A percentile compares a stretch with the other conserved stretches of the same genome.
Evolutionary conservation across 78 protist species (phyloP).

Genomic region (Reticulomyxa filosa): DNA sequence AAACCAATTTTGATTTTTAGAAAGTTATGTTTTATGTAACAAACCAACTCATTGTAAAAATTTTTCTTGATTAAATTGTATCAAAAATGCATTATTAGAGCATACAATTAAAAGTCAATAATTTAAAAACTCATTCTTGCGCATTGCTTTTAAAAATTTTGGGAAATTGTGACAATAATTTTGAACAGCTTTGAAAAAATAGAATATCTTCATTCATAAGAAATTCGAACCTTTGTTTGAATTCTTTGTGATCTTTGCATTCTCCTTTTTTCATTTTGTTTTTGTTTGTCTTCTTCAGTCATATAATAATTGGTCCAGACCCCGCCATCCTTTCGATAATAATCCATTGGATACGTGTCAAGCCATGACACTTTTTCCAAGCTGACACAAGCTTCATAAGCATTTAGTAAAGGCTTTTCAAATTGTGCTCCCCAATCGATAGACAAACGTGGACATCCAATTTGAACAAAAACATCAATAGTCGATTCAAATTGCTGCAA

Average conservation of each 20-base stretch:
- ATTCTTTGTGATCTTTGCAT: neutral
- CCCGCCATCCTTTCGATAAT: conserved; percentile 54
- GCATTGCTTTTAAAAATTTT: neutral
- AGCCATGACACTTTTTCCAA: conserved; percentile 45
- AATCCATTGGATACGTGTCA: conserved; percentile 72
- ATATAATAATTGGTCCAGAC: conserved; percentile 11
- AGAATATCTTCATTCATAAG: neutral
- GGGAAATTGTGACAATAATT: neutral
- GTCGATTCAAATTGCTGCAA: too few relatives aligned
- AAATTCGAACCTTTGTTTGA: neutral
- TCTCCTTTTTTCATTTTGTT: neutral
- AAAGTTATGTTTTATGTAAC: neutral
- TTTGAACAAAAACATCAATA: conserved; percentile 40
- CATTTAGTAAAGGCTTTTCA: conserved; percentile 26
- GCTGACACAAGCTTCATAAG: conserved; percentile 74
- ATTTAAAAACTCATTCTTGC: neutral
- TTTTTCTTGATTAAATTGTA: neutral
- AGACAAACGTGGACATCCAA: conserved; percentile 92
- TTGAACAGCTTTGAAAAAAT: neutral
- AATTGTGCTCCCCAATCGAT: conserved; percentile 95
- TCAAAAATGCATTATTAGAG: neutral
- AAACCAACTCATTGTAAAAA: neutral
- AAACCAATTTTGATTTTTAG: neutral
- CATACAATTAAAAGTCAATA: neutral
- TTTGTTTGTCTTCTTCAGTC: too few relatives aligned